Evolutionary conservation across 2,329 filamentous ascomycete genomes (phyloP), one percentile per base, ranked within the genome.

Genomic region (Paracoccidioides lutzii): DNA sequence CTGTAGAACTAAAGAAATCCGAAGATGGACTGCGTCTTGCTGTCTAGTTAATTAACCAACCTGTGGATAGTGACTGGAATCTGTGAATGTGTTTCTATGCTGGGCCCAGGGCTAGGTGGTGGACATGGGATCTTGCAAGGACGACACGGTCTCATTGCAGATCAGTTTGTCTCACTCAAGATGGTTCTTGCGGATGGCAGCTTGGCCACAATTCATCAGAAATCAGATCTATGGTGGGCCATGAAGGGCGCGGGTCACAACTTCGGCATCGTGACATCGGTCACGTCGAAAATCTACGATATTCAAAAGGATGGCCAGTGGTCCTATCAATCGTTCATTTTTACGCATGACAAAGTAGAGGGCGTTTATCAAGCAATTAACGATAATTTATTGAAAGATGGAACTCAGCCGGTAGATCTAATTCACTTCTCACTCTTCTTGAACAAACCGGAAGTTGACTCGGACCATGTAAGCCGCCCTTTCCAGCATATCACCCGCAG

Each of bases 181-280:
- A 61, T 82, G 0, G 78, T 81, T 0, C 69, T 80, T 0, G 76
- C 78, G 4, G 66, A 78, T 58, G 78, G 79, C 12, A 70, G 64
- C 8, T 52, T 72, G 49, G 57, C 65, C 5, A 73, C 68, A 0
- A 65, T 77, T 0, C 64, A 73, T 55, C 63, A 67, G 9, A 66
- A 67, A 6, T 73, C 74, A 0, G 78, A 82, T 40, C 71, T 82
- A 7, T 82, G 72, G 63, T 83, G 79, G 79, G 80, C 71, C 0
- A 71, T 82, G 60, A 70, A 71, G 51, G 80, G 80, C 4, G 80
- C 79, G 1, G 80, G 79, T 0, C 76, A 81, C 57, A 82, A 81
- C 65, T 81, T 82, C 57, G 80, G 79, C 43, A 74, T 82, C 54
- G 75, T 81, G 14, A 79, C 76, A 1, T 72, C 72, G 1, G 66